Conservation (phyloP, 768 basidiomycete species). For the Lactarius pseudohatsudake region DNA sequence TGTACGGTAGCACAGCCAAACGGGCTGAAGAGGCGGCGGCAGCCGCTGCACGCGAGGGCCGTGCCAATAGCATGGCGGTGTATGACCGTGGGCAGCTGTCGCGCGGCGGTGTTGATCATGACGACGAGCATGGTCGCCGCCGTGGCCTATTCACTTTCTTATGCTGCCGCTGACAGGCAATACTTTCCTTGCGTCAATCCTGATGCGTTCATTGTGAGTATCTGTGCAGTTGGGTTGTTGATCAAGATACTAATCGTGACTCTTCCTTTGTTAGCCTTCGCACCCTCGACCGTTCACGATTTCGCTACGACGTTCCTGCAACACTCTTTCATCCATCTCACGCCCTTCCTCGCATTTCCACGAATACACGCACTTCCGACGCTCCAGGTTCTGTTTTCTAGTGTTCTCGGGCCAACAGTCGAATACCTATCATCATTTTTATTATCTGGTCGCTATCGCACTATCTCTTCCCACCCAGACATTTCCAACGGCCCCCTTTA, state of each 20-base stretch:
- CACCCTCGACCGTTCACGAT: constrained; percentile 13
- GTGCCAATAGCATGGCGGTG: constrained; percentile 54
- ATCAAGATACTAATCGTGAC: not conserved
- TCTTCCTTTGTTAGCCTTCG: constrained; percentile 13
- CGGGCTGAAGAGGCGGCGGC: constrained; percentile 46
- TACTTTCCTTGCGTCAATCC: not conserved
- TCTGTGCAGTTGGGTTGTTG: not conserved
- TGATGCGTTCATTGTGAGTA: constrained; percentile 16
- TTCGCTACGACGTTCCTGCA: constrained; percentile 16
- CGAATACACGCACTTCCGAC: constrained; percentile 12
- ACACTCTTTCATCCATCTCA: constrained; percentile 7
- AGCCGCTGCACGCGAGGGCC: constrained; percentile 40
- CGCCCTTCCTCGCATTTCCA: constrained; percentile 15
- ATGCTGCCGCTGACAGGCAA: constrained; percentile 62
- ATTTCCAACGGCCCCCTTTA: constrained; percentile 1
- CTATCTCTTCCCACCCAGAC: not conserved
- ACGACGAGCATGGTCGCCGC: constrained; percentile 59
- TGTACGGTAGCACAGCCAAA: constrained; percentile 61
- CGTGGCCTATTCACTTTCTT: constrained; percentile 63
- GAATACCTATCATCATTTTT: constrained; percentile 10
- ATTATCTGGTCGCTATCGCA: constrained; percentile 13
- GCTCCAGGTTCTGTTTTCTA: constrained; percentile 12
- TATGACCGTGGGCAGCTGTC: constrained; percentile 68
- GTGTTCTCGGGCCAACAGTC: constrained; percentile 15
- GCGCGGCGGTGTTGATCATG: constrained; percentile 57